A percentile compares a stretch with the other conserved stretches of the same genome.
Evolutionary conservation across 305 asterid genomes (phyloP).

Genomic region (Rubia peregrina): DNA sequence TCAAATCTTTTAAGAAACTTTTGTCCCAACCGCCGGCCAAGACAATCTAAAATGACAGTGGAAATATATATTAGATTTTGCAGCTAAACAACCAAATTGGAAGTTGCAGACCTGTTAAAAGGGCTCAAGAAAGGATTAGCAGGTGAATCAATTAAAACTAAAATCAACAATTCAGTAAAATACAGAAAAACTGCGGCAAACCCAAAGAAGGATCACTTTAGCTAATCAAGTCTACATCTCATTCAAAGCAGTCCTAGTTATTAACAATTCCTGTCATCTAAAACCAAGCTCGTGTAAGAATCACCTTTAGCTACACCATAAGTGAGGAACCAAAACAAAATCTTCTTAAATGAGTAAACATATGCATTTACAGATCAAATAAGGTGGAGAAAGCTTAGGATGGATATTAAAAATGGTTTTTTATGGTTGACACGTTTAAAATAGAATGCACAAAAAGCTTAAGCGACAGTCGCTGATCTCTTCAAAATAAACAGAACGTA

Average conservation of each 20-base stretch:
- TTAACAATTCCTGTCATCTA: background rate
- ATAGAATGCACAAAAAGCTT: no score
- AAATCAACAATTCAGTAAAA: background rate
- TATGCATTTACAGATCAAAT: background rate
- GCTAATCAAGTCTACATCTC: background rate
- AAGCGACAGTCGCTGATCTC: no score
- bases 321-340: background rate
- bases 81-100: background rate
- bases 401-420: background rate
- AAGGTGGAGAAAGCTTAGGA: background rate
- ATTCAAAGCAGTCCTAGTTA: background rate
- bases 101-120: background rate
- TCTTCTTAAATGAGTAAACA: background rate
- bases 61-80: constrained; percentile 5
- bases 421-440: background rate
- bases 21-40: constrained; percentile 95
- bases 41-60: constrained; percentile 58
- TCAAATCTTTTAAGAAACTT: constrained; percentile 79
- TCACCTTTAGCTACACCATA: background rate
- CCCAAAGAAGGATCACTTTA: background rate
- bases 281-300: background rate
- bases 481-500: no score
- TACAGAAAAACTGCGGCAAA: background rate
- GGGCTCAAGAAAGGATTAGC: background rate
- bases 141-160: background rate